Percentiles rank a stretch among this genome's conserved stretches.
These are phyloP conservation scores for Phaeosphaeria sp. DNA, from an alignment of 2,329 filamentous ascomycete species.

Conservation along the genomic window DNA sequence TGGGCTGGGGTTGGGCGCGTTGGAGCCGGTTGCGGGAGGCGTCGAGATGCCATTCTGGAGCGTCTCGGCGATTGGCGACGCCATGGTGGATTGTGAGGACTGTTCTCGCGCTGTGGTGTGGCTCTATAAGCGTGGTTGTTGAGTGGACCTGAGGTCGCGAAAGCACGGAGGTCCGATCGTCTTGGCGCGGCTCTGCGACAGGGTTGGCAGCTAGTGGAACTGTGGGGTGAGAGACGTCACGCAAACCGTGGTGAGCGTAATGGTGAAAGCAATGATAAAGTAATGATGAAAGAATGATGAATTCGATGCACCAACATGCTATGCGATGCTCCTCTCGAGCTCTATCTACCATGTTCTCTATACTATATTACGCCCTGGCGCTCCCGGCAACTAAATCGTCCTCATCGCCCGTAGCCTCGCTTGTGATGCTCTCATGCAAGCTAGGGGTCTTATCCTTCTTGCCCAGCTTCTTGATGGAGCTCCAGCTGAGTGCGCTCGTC, in stretches of 20 bases:
- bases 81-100: constrained; percentile 34
- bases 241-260: no score
- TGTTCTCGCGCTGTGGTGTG: constrained; percentile 3
- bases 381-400: constrained; percentile 32
- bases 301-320: neutral
- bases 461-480: constrained; percentile 52
- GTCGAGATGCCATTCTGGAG: constrained; percentile 49
- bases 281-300: neutral
- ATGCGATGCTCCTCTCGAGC: neutral
- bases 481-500: constrained; percentile 51
- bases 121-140: constrained; percentile 4
- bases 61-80: constrained; percentile 43
- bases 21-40: constrained; percentile 41
- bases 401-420: constrained; percentile 48
- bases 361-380: constrained; percentile 4
- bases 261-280: neutral
- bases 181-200: constrained; percentile 19
- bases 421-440: constrained; percentile 54
- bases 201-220: constrained; percentile 11
- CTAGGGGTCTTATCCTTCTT: constrained; percentile 55
- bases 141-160: neutral
- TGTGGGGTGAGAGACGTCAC: constrained; percentile 13
- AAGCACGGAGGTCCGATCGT: constrained; percentile 2
- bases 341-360: no score
- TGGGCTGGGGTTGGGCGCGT: constrained; percentile 39